phyloP scores from a whole-genome alignment of 345 rosid genomes.

The Sapria himalayana region DNA sequence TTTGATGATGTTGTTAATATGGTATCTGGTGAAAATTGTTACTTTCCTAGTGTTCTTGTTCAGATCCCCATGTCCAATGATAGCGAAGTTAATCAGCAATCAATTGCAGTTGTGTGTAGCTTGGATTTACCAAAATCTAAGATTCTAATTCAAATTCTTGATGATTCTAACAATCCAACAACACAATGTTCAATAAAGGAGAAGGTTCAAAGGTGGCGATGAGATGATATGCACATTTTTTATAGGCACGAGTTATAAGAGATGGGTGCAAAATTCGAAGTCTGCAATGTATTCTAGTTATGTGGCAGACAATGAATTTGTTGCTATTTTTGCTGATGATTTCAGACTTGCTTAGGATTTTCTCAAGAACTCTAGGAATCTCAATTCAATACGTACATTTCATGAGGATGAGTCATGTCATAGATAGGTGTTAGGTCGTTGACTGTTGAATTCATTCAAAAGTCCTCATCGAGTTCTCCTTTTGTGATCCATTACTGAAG shows the following conservation, averaged over 20 bases:
- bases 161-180: conserved; percentile 70
- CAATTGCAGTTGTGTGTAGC: conserved; percentile 73
- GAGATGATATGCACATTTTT: conserved; percentile 52
- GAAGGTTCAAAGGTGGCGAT: conserved; percentile 81
- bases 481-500: no score
- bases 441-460: no score
- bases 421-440: no score
- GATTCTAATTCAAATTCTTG: conserved; percentile 59
- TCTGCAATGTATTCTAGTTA: conserved; percentile 90
- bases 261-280: conserved; percentile 90
- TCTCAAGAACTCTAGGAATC: no score
- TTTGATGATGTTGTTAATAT: conserved; percentile 24
- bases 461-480: no score
- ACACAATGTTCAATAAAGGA: conserved; percentile 53
- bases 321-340: conserved; percentile 92
- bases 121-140: conserved; percentile 84
- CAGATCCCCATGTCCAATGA: conserved; percentile 98
- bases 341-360: conserved; percentile 80
- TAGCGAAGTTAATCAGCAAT: conserved; percentile 91
- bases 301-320: conserved; percentile 75
- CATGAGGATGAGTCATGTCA: no score
- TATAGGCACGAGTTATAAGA: conserved; percentile 72
- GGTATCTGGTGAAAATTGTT: conserved; percentile 46
- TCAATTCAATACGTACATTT: no score
- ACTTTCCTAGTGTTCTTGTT: conserved; percentile 78